Base-by-base conservation (phyloP, 139 green algal species). In the Chlamydomonas applanata region DNA sequence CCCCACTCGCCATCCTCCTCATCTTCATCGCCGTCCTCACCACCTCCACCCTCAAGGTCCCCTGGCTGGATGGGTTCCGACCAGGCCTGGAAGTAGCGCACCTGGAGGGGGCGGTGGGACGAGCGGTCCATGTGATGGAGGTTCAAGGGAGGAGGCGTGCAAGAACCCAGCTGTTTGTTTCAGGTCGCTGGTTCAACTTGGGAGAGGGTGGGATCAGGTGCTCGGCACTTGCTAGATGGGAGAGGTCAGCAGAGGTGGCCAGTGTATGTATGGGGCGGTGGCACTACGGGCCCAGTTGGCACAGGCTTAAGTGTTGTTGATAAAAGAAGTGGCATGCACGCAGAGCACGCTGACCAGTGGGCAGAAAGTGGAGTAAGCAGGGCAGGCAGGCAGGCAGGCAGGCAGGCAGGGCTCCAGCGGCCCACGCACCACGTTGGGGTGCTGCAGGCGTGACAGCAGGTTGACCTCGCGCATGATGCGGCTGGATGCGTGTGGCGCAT, bases 391-490 rank as follows among this genome's bases (percentile, higher is more conserved):
- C n/a, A 7, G 24, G 54, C 54, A 30, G 16, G 24, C 54, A 27
- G 9, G 9, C 24, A 7, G 24, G 9, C 7, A 30, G 54, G 5
- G 9, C 24, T 13, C 7, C 54, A 4, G 13, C 9, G 19, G 54
- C 54, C 7, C 40, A 49, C 94, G 84, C 30, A 98, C 94, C 11
- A 98, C 83, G 80, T 95, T 86, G 17, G 89, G 85, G 73, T 98
- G 94, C 84, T 98, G 91, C 76, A 98, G 86, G 14, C 92, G 79
- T 4, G 82, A 91, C 20, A 98, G 90, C 0, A 93, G 97, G 54
- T 91, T 79, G 5, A 98, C 94, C 83, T 98, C 94, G 0, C 94
- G 82, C 73, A 96, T 87, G 69, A 98, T 92, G 65, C 89, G 85
- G 0, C 74, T 74, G 77, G 85, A 89, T 72, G 63, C 75, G 24